These are phyloP conservation scores for Plantago coronopus DNA, from an alignment of 305 asterid genomes.

Conservation along the genomic window DNA sequence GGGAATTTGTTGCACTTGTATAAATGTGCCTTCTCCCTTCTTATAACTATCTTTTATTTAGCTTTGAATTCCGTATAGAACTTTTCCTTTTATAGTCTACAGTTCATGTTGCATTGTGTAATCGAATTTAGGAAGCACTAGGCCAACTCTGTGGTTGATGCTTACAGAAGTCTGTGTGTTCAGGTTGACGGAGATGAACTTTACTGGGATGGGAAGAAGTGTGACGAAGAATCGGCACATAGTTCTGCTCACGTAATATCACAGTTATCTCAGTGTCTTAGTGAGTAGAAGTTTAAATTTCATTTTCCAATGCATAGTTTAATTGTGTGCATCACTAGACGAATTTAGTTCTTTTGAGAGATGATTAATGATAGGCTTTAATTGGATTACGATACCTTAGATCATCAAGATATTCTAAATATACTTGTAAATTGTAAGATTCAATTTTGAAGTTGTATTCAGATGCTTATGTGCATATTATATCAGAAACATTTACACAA, in stretches of 20 bases:
- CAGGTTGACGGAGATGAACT: constrained; percentile 88
- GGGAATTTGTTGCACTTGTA: too few species aligned
- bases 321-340: too few species aligned
- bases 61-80: not conserved
- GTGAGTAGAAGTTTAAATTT: constrained; percentile 32
- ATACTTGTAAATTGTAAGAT: too few species aligned
- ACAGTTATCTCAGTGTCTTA: constrained; percentile 74
- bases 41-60: not conserved
- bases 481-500: too few species aligned
- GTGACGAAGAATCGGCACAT: constrained; percentile 46
- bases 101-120: not conserved
- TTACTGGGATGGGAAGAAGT: constrained; percentile 54
- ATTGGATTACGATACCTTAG: too few species aligned
- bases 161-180: constrained; percentile 30
- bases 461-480: too few species aligned
- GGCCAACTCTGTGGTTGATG: constrained; percentile 14
- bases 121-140: constrained; percentile 5
- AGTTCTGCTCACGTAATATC: constrained; percentile 71
- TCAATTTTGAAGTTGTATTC: too few species aligned
- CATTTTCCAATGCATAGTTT: too few species aligned
- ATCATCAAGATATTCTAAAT: too few species aligned
- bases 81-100: not conserved
- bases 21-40: too few species aligned
- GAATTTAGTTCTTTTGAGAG: too few species aligned
- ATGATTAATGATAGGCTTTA: too few species aligned